A percentile compares a stretch with the other conserved stretches of the same genome.
Evolutionary conservation across 768 basidiomycete genomes (phyloP).

Genomic region (Calocera cornea): DNA sequence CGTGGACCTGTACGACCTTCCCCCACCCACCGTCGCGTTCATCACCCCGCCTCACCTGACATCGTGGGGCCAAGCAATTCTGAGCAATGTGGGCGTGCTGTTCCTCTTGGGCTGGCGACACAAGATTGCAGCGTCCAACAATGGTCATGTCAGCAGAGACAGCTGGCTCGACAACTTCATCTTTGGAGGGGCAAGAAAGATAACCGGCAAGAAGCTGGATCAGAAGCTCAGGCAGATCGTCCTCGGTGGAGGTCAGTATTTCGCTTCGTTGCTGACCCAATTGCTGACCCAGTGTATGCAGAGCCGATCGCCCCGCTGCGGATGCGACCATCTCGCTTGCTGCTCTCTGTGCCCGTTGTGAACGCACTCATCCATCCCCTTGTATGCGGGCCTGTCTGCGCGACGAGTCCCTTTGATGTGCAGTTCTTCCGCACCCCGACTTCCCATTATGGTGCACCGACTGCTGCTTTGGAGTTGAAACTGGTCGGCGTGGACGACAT

Average conservation of each 20-base stretch:
- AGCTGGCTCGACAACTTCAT: constrained; percentile 76
- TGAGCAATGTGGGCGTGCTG: constrained; percentile 39
- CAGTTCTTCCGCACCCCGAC: constrained; percentile 45
- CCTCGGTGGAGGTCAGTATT: constrained; percentile 50
- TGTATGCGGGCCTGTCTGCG: constrained; percentile 64
- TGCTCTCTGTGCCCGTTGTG: constrained; percentile 64
- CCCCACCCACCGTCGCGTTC: constrained; percentile 61
- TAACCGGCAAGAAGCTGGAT: constrained; percentile 46
- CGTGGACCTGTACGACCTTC: constrained; percentile 12
- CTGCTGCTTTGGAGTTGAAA: constrained; percentile 73
- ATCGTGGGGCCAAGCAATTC: constrained; percentile 40
- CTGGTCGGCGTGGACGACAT: constrained; percentile 56
- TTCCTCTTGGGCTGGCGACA: constrained; percentile 62
- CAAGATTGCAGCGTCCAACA: constrained; percentile 50
- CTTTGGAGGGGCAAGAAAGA: constrained; percentile 51
- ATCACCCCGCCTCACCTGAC: constrained; percentile 43
- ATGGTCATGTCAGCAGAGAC: constrained; percentile 65
- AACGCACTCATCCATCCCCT: constrained; percentile 46
- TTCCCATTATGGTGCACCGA: constrained; percentile 60
- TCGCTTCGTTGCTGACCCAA: neutral
- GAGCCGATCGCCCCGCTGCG: constrained; percentile 37
- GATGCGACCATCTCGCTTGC: constrained; percentile 53
- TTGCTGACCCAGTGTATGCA: constrained; percentile 18
- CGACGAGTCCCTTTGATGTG: constrained; percentile 72
- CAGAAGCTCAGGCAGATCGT: constrained; percentile 52